Evolutionary conservation across 2,329 filamentous ascomycete genomes (phyloP).

Genomic region (Venturia asperata): DNA sequence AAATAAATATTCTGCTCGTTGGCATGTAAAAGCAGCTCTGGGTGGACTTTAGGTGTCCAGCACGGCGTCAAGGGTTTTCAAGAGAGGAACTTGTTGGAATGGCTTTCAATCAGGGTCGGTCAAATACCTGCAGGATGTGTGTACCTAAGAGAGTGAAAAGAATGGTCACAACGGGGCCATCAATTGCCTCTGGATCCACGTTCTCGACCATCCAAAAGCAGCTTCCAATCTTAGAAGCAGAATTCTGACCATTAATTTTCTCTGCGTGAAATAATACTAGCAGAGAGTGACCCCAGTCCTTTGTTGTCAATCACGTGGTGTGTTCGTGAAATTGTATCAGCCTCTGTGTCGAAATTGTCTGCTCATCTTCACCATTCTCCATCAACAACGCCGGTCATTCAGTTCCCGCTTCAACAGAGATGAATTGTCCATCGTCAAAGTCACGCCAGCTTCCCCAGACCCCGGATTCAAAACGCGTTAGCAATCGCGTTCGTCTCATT

Average conservation of each 20-base stretch:
- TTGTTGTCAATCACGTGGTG: no score
- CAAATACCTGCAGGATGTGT: background rate
- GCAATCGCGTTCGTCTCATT: background rate
- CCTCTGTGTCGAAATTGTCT: no score
- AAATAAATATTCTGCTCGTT: constrained; percentile 48
- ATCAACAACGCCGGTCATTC: no score
- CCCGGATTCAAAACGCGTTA: background rate
- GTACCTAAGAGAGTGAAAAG: background rate
- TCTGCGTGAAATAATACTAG: background rate
- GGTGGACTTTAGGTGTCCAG: background rate
- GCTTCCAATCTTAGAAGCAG: no score
- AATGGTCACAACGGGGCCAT: no score
- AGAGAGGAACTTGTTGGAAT: background rate
- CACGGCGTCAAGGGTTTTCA: constrained; percentile 1
- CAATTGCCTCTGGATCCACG: no score
- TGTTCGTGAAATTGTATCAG: no score
- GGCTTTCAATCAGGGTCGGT: background rate
- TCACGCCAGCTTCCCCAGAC: background rate
- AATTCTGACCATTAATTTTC: no score
- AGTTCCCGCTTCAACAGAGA: no score
- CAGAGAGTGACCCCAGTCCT: no score
- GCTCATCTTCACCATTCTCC: no score
- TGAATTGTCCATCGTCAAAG: background rate
- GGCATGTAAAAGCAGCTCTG: background rate
- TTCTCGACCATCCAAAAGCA: no score